Conservation (phyloP, 352 stramenopile genomes). For the Phytophthora kernoviae region DNA sequence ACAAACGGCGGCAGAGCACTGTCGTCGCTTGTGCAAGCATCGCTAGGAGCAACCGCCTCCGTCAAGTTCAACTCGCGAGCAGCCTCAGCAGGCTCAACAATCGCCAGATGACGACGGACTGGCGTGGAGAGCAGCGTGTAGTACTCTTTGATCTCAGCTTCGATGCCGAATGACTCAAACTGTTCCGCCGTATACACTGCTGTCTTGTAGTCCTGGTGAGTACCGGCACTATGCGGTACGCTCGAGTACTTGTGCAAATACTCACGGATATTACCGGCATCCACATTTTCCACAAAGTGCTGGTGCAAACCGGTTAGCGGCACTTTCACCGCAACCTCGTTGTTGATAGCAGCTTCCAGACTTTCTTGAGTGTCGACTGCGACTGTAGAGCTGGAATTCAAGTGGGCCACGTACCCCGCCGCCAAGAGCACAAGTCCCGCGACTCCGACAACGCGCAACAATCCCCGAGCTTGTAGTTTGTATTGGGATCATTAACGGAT, state of each 20-base stretch:
- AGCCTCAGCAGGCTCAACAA: conserved; percentile 41
- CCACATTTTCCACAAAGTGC: conserved; percentile 30
- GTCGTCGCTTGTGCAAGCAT: conserved; percentile 62
- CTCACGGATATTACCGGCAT: conserved; percentile 36
- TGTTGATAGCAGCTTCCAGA: not conserved
- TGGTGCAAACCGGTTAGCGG: conserved; percentile 16
- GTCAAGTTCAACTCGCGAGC: conserved; percentile 60
- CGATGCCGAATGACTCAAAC: conserved; percentile 65
- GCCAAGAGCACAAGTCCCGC: conserved; percentile 16
- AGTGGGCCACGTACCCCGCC: conserved; percentile 18
- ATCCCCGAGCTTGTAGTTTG: conserved; percentile 1
- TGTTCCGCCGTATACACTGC: conserved; percentile 60
- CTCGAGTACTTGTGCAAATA: conserved; percentile 58
- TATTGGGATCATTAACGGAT: conserved; percentile 8
- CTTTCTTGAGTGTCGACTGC: not conserved
- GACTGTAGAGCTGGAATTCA: not conserved
- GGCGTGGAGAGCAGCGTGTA: conserved; percentile 78
- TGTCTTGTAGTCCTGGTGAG: conserved; percentile 60
- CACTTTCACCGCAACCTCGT: not conserved
- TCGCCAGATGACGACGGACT: conserved; percentile 42
- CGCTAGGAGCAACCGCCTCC: conserved; percentile 56
- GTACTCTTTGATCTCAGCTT: conserved; percentile 68
- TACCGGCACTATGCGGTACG: conserved; percentile 49
- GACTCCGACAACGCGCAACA: conserved; percentile 14
- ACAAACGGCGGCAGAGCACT: conserved; percentile 77